These are phyloP conservation scores for Aspergillus homomorphus DNA, from an alignment of 495 filamentous ascomycete species.

Conservation along the genomic window DNA sequence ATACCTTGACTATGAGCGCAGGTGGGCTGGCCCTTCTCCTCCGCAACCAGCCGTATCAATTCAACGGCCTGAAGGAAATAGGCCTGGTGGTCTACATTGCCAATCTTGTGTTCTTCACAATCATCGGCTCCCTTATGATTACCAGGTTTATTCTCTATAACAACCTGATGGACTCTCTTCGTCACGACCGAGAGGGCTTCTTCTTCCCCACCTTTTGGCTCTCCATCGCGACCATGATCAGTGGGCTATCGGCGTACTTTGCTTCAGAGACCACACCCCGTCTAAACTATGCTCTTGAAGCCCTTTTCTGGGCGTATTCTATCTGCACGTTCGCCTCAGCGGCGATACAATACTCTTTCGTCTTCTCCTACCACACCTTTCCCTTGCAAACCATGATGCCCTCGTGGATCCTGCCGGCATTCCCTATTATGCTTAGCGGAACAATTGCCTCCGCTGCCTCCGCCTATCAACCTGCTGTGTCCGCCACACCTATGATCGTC, in stretches of 20 bases:
- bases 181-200: slow-evolving; percentile 60
- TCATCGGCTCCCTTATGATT: slow-evolving; percentile 50
- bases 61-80: slow-evolving; percentile 55
- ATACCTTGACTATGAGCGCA: slow-evolving; percentile 65
- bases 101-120: slow-evolving; percentile 57
- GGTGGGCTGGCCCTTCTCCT: slow-evolving; percentile 63
- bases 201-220: slow-evolving; percentile 68
- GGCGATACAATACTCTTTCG: slow-evolving; percentile 42
- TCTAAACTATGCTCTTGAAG: slow-evolving; percentile 37
- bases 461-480: slow-evolving; percentile 33
- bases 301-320: slow-evolving; percentile 49
- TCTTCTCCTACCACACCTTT: slow-evolving; percentile 38
- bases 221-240: slow-evolving; percentile 59
- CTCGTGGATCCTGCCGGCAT: slow-evolving; percentile 47
- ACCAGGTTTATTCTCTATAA: slow-evolving; percentile 55
- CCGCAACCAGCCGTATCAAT: slow-evolving; percentile 54
- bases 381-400: slow-evolving; percentile 45
- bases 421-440: slow-evolving; percentile 47
- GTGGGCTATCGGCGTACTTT: slow-evolving; percentile 57
- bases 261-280: slow-evolving; percentile 42
- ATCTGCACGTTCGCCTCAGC: slow-evolving; percentile 38
- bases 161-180: slow-evolving; percentile 54
- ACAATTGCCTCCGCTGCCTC: slow-evolving; percentile 46
- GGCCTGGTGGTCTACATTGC: slow-evolving; percentile 60
- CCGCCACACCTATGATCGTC: slow-evolving; percentile 40